phyloP scores from a whole-genome alignment of 257 asterid species.

The Perilla frutescens region DNA sequence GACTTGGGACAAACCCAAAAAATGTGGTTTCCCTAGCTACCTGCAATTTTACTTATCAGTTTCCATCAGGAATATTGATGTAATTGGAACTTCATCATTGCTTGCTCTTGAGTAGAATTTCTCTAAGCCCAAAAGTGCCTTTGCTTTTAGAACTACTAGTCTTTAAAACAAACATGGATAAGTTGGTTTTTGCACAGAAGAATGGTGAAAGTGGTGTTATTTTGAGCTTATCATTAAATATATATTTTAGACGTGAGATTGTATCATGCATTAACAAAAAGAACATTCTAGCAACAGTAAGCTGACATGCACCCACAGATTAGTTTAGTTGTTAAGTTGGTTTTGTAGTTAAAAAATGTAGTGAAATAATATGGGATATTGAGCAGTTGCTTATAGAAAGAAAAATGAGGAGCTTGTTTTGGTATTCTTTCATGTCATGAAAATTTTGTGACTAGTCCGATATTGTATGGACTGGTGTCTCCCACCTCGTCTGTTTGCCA shows the following conservation, averaged over 20 bases:
- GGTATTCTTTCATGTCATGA: constrained; percentile 24
- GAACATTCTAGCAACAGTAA: neutral
- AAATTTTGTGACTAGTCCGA: constrained; percentile 31
- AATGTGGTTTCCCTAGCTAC: constrained; percentile 32
- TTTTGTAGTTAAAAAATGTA: neutral
- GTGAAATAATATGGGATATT: neutral
- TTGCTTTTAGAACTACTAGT: neutral
- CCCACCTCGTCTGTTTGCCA: constrained; percentile 42
- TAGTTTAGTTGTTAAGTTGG: neutral
- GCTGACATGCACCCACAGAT: neutral
- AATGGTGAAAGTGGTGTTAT: too few species aligned
- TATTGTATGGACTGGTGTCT: constrained; percentile 28
- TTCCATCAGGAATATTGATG: constrained; percentile 38
- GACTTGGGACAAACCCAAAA: constrained; percentile 22
- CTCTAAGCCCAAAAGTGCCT: neutral
- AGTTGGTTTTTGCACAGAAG: neutral
- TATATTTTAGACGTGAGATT: neutral
- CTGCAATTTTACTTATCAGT: constrained; percentile 24
- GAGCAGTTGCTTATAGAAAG: neutral
- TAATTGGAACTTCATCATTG: constrained; percentile 25
- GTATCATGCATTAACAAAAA: neutral
- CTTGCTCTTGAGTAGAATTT: neutral
- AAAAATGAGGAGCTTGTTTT: neutral
- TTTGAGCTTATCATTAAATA: too few species aligned
- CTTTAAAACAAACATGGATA: neutral